These are phyloP conservation scores for Serendipita vermifera DNA, from an alignment of 768 basidiomycete genomes.

Conservation along the genomic window DNA sequence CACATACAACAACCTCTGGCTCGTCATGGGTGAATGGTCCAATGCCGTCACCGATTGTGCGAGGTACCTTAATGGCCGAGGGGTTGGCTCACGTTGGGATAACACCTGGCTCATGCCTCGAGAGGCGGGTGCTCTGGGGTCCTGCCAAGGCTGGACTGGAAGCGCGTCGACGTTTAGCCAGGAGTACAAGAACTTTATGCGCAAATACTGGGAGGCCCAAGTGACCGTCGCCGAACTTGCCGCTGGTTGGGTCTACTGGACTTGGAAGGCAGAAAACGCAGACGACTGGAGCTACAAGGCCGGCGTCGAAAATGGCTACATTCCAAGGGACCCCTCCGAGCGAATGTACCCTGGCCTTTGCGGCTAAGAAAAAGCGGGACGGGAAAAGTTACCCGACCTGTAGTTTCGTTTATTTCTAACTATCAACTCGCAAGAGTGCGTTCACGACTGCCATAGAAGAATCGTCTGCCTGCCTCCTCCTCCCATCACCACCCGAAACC, in stretches of 20 bases:
- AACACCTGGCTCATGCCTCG: conserved; percentile 35
- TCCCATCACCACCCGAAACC: too few species aligned
- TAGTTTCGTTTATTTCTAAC: too few species aligned
- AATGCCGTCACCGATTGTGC: conserved; percentile 64
- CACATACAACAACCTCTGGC: conserved; percentile 50
- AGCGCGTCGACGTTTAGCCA: conserved; percentile 42
- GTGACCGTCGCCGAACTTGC: conserved; percentile 58
- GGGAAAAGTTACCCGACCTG: too few species aligned
- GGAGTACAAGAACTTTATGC: conserved; percentile 48
- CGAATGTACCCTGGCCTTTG: conserved; percentile 54
- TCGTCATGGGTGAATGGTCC: conserved; percentile 71
- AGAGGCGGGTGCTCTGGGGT: conserved; percentile 36
- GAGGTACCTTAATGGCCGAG: conserved; percentile 65
- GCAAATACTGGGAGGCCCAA: conserved; percentile 74
- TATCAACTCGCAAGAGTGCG: too few species aligned
- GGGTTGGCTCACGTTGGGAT: conserved; percentile 59
- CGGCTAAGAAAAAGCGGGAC: conserved; percentile 21
- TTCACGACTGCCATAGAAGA: too few species aligned
- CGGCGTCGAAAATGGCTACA: conserved; percentile 65
- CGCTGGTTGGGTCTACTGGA: conserved; percentile 56
- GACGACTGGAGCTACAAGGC: conserved; percentile 69
- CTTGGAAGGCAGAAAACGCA: conserved; percentile 59
- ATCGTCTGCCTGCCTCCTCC: too few species aligned
- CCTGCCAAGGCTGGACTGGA: conserved; percentile 53
- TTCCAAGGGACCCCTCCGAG: conserved; percentile 55